Conservation (phyloP, 306 rosid species). For the Inga laurina region DNA sequence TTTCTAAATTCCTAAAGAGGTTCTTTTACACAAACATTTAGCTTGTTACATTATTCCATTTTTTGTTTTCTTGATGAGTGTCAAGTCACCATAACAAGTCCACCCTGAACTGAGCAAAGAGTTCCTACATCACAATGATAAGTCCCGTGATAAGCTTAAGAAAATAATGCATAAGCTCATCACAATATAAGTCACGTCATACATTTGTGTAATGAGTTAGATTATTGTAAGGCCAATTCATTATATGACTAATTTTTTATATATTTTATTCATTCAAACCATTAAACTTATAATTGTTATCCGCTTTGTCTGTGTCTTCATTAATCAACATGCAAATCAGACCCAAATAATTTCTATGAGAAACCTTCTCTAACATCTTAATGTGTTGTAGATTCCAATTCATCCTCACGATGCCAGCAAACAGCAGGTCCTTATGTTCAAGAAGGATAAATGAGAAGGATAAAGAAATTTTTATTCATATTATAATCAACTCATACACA, state of each 20-base stretch:
- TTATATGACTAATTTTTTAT: neutral
- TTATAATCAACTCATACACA: neutral
- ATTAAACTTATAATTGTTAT: neutral
- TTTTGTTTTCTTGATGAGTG: no score
- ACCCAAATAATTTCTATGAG: conserved; percentile 13
- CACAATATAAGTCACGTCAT: no score
- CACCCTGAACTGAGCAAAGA: no score
- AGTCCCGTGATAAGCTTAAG: no score
- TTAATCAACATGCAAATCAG: neutral
- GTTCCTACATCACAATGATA: no score
- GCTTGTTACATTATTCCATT: no score
- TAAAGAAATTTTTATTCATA: neutral
- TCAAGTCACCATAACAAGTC: no score
- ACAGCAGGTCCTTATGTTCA: neutral
- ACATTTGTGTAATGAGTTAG: no score
- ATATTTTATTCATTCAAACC: conserved; percentile 19
- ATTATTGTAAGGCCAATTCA: no score
- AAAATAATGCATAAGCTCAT: no score
- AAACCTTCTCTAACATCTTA: neutral
- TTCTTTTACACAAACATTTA: no score
- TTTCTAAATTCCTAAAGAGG: no score
- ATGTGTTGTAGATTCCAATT: neutral
- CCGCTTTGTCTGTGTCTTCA: neutral
- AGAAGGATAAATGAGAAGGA: neutral
- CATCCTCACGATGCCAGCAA: neutral